Evolutionary conservation across 2,329 filamentous ascomycete species (phyloP).

Genomic region (Penicillium griseofulvum): DNA sequence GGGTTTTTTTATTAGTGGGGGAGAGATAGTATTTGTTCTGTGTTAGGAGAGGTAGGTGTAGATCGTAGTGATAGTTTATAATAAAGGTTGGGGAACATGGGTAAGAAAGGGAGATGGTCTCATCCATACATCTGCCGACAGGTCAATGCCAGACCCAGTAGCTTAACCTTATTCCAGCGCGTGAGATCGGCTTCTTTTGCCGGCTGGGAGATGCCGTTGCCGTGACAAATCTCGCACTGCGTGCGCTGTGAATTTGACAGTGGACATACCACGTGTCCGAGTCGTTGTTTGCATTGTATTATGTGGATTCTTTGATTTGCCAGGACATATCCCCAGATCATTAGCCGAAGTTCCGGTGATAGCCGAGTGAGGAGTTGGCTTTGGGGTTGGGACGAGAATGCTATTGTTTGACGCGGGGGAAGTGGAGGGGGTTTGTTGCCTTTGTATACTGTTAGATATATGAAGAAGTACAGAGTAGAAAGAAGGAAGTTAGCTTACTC

Average conservation of each 20-base stretch:
- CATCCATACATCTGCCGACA: conserved; percentile 38
- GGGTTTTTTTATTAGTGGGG: neutral
- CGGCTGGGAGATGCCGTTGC: conserved; percentile 28
- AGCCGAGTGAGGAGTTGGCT: conserved; percentile 32
- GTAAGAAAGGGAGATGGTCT: neutral
- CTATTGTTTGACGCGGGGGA: conserved; percentile 12
- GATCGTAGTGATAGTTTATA: neutral
- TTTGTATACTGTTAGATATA: conserved; percentile 2
- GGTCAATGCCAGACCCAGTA: conserved; percentile 32
- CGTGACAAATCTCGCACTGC: conserved; percentile 39
- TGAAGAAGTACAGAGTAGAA: neutral
- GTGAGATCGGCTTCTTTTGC: conserved; percentile 21
- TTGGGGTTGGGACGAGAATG: conserved; percentile 22
- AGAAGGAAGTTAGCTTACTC: conserved; percentile 26
- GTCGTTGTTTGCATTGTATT: conserved; percentile 33
- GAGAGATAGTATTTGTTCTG: neutral
- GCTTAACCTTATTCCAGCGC: conserved; percentile 4
- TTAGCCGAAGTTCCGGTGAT: conserved; percentile 36
- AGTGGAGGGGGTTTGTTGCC: conserved; percentile 33
- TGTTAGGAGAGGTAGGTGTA: neutral
- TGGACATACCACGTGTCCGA: conserved; percentile 36
- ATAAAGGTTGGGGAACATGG: too few species aligned
- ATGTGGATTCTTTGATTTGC: conserved; percentile 36
- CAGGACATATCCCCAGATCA: conserved; percentile 38
- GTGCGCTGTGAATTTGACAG: neutral